Percentiles rank a stretch among this genome's conserved stretches.
Evolutionary conservation across 495 filamentous ascomycete species (phyloP).

Genomic region (Penicillium herquei): DNA sequence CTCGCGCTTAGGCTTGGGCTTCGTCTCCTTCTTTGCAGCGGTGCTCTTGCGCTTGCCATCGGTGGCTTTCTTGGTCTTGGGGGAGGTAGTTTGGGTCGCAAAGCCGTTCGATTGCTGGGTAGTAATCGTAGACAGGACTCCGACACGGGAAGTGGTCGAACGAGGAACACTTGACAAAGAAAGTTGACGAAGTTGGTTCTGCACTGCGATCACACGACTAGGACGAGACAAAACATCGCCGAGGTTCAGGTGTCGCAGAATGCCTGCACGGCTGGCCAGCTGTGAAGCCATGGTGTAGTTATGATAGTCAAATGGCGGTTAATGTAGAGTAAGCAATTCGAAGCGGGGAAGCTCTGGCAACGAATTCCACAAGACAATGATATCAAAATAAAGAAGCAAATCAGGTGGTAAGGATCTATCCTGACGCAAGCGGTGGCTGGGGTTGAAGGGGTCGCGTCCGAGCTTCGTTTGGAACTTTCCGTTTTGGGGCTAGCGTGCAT

Average conservation of each 20-base stretch:
- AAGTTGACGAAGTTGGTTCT: slow-evolving; percentile 30
- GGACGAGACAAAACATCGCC: slow-evolving; percentile 25
- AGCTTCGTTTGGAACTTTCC: slow-evolving; percentile 29
- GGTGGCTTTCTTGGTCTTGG: slow-evolving; percentile 16
- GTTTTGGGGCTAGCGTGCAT: slow-evolving; percentile 20
- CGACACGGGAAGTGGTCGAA: slow-evolving; percentile 6
- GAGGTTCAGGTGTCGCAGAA: slow-evolving; percentile 30
- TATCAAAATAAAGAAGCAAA: neutral
- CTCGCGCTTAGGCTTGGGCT: slow-evolving; percentile 24
- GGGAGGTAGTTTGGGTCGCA: slow-evolving; percentile 24
- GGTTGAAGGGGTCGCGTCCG: slow-evolving; percentile 26
- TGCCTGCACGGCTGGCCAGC: slow-evolving; percentile 26
- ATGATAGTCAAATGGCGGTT: no score
- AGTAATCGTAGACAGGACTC: slow-evolving; percentile 10
- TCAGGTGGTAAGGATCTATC: slow-evolving; percentile 18
- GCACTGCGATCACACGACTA: slow-evolving; percentile 25
- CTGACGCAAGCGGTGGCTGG: slow-evolving; percentile 31
- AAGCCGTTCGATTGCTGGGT: slow-evolving; percentile 21
- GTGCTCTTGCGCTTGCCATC: slow-evolving; percentile 6
- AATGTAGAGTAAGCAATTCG: no score
- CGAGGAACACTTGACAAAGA: slow-evolving; percentile 19
- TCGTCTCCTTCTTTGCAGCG: slow-evolving; percentile 7
- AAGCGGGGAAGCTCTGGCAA: no score
- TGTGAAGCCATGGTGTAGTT: slow-evolving; percentile 30
- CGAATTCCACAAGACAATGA: neutral